Percentiles rank a stretch among this genome's conserved stretches.
phyloP scores from a whole-genome alignment of 2,329 filamentous ascomycete species.

The Fusarium algeriense region DNA sequence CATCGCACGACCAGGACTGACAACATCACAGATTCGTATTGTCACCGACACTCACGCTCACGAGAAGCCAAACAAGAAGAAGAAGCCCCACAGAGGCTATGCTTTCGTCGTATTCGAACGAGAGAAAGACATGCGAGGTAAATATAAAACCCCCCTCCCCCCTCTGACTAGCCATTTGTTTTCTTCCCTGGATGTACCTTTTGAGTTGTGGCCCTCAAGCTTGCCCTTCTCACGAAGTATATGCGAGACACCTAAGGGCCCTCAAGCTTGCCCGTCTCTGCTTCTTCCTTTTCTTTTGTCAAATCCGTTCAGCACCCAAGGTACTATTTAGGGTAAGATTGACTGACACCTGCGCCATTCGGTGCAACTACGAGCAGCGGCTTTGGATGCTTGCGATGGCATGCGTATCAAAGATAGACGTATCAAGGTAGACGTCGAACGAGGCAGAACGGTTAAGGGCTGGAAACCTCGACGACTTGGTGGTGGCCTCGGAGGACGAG shows the following conservation, averaged over 20 bases:
- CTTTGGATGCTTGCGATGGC: constrained; percentile 86
- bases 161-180: constrained; percentile 47
- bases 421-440: constrained; percentile 95
- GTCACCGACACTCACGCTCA: constrained; percentile 80
- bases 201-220: constrained; percentile 59
- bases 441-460: constrained; percentile 91
- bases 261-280: constrained; percentile 69
- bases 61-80: constrained; percentile 79
- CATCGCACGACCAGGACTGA: constrained; percentile 25
- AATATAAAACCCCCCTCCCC: constrained; percentile 55
- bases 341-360: constrained; percentile 75
- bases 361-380: constrained; percentile 78
- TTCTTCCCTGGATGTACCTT: constrained; percentile 44
- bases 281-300: constrained; percentile 47
- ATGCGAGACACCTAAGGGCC: constrained; percentile 63
- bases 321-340: constrained; percentile 66
- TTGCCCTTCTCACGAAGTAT: constrained; percentile 55
- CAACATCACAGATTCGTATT: constrained; percentile 79
- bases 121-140: constrained; percentile 99
- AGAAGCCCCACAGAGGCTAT: constrained; percentile 88
- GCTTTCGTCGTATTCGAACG: constrained; percentile 97
- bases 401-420: constrained; percentile 92
- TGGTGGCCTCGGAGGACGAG: constrained; percentile 90
- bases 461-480: constrained; percentile 95
- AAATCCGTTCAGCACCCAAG: constrained; percentile 39